Evolutionary conservation across 106 monocot genomes (phyloP), one percentile per base, ranked within the genome.

Genomic region (Dioscorea zingiberensis): DNA sequence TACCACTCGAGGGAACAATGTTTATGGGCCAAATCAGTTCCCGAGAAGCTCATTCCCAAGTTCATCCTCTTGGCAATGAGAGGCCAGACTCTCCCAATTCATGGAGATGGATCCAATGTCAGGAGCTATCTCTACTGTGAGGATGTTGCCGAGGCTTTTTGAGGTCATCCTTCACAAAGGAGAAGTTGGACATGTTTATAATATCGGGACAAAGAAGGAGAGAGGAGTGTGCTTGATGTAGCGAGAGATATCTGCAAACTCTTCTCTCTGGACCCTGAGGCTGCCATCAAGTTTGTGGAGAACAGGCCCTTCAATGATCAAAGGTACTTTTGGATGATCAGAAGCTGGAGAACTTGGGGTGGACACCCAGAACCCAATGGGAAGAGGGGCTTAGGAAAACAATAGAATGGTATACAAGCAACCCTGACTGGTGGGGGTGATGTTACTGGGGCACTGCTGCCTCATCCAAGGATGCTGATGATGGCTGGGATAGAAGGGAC

Each of bases 281-380:
- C n/a, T 5, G 54, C 64, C 21, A 76, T 76, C 49, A 45, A 60
- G 29, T 76, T 63, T 58, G 85, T 85, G 4, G 85, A 85, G 4
- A 85, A 85, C 73, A 60, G 85, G 30, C 85, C 80, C 3, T 80
- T 85, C 44, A 85, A 85, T 56, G 85, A 85, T 48, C 80, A 81
- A 9, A 60, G 85, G 58, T 81, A 85, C 71, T 85, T 80, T 38
- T 80, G 62, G 85, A 85, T 54, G 85, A 85, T 54, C 76, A 74
- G 67, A 85, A 85, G 67, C 59, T 85, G 63, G 81, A 85, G 74
- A 57, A 59, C 21, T 46, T 85, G 30, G 85, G 85, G 18, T 85
- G 85, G 85, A 54, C 64, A 7, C 80, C 80, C 63, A 44, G 71
- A 1, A 85, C 80, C 0, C 47, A 58, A 10, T 85, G 85, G 85